phyloP scores from a whole-genome alignment of 2,329 filamentous ascomycete species.

The Paramyrothecium roridum region DNA sequence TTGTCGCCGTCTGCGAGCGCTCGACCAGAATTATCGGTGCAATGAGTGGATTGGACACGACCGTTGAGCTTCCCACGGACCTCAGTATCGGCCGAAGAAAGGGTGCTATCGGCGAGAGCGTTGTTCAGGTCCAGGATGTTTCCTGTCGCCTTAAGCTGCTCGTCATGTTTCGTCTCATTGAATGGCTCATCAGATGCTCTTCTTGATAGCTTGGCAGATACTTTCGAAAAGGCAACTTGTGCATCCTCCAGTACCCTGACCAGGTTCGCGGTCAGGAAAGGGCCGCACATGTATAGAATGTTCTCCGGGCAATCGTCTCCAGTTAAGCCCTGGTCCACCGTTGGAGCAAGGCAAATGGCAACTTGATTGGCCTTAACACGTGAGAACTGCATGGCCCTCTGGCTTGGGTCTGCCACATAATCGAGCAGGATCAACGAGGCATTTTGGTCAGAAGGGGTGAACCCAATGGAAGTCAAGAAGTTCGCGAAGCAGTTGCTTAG shows the following conservation, averaged over 20 bases:
- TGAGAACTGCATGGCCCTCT: slow-evolving; percentile 2
- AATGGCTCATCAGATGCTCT: background rate
- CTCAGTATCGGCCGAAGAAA: too few relatives aligned
- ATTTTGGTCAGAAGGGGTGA: slow-evolving; percentile 1
- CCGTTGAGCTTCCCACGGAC: too few relatives aligned
- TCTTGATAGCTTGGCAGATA: background rate
- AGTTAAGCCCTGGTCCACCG: background rate
- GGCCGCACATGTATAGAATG: slow-evolving; percentile 9
- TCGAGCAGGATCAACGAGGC: slow-evolving; percentile 10
- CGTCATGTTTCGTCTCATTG: too few relatives aligned
- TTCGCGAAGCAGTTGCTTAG: slow-evolving; percentile 5
- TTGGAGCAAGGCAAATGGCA: slow-evolving; percentile 12
- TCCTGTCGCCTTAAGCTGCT: too few relatives aligned
- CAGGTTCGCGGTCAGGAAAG: slow-evolving; percentile 8
- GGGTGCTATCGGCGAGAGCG: too few relatives aligned
- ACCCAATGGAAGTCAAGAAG: slow-evolving; percentile 4
- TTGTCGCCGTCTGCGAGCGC: too few relatives aligned
- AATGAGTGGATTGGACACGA: too few relatives aligned
- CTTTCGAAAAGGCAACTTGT: slow-evolving; percentile 1
- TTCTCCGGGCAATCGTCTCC: background rate
- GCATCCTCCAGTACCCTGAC: slow-evolving; percentile 7
- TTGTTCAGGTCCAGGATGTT: too few relatives aligned
- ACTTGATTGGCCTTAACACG: slow-evolving; percentile 3
- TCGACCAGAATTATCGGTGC: too few relatives aligned
- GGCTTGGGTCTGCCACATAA: background rate